A percentile compares a stretch with the other conserved stretches of the same genome.
Conservation (phyloP, 2,329 filamentous ascomycete species). For the Fonsecaea nubica region DNA sequence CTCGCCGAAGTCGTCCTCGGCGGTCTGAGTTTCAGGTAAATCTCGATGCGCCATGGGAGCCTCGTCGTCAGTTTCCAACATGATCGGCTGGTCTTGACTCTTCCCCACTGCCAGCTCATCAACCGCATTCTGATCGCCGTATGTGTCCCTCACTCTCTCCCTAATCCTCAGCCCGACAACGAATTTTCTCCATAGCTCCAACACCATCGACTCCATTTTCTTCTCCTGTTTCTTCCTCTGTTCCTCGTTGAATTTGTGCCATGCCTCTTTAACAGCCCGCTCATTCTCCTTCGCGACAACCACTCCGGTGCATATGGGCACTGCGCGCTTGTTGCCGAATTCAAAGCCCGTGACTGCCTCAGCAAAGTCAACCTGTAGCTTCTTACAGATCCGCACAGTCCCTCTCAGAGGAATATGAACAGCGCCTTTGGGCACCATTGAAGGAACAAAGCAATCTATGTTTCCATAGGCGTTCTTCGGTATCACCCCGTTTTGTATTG, state of each 20-base stretch:
- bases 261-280: slow-evolving; percentile 75
- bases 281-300: slow-evolving; percentile 84
- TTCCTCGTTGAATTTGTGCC: slow-evolving; percentile 78
- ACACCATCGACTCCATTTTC: slow-evolving; percentile 75
- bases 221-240: slow-evolving; percentile 78
- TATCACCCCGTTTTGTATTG: slow-evolving; percentile 82
- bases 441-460: slow-evolving; percentile 91
- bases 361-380: slow-evolving; percentile 83
- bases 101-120: slow-evolving; percentile 20
- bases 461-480: slow-evolving; percentile 96
- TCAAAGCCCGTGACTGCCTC: slow-evolving; percentile 97
- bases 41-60: slow-evolving; percentile 12
- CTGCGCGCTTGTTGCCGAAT: slow-evolving; percentile 91
- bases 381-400: slow-evolving; percentile 79
- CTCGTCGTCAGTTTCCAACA: slow-evolving; percentile 39
- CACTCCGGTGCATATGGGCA: slow-evolving; percentile 88
- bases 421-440: slow-evolving; percentile 87
- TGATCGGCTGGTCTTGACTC: slow-evolving; percentile 34
- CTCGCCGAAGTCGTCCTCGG: slow-evolving; percentile 41
- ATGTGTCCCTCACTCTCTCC: slow-evolving; percentile 76
- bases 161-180: slow-evolving; percentile 83
- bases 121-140: slow-evolving; percentile 61
- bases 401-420: slow-evolving; percentile 82
- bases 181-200: slow-evolving; percentile 85
- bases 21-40: slow-evolving; percentile 21